These are phyloP conservation scores for Naganishia vishniacii DNA, from an alignment of 768 basidiomycete species.

Conservation along the genomic window DNA sequence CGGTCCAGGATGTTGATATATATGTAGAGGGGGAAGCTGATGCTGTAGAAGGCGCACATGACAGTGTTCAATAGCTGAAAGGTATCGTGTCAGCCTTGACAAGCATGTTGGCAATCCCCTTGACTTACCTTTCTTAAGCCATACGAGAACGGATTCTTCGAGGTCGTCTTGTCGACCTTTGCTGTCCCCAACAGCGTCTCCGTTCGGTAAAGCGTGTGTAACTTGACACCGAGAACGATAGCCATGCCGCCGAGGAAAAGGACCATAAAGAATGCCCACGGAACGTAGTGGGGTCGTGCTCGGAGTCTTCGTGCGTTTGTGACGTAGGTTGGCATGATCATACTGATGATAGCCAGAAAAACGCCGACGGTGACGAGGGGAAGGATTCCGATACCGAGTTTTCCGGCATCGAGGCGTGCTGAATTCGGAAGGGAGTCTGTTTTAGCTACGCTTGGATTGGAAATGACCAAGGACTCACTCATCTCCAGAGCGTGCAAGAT, in stretches of 20 bases:
- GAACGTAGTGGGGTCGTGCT: constrained; percentile 23
- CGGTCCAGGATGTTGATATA: constrained; percentile 5
- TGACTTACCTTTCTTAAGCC: constrained; percentile 4
- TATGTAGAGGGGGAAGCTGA: constrained; percentile 4
- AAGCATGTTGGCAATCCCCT: not conserved
- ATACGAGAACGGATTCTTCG: constrained; percentile 13
- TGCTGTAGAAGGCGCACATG: constrained; percentile 11
- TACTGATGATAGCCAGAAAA: constrained; percentile 1
- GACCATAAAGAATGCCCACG: constrained; percentile 8
- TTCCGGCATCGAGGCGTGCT: constrained; percentile 6
- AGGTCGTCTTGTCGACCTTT: constrained; percentile 11
- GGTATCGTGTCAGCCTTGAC: not conserved
- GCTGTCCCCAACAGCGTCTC: constrained; percentile 7
- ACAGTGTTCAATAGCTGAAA: constrained; percentile 1
- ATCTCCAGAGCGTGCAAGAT: constrained; percentile 21
- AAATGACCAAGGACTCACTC: constrained; percentile 9
- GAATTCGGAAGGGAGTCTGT: too few relatives aligned
- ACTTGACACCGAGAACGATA: constrained; percentile 19
- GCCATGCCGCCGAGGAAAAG: constrained; percentile 8
- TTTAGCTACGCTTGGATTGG: not conserved
- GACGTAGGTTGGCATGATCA: constrained; percentile 21
- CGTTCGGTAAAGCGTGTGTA: constrained; percentile 4
- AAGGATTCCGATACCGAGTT: constrained; percentile 23
- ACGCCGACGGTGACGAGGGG: constrained; percentile 17
- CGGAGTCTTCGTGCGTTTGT: constrained; percentile 16